Evolutionary conservation across 1,284 basidiomycete genomes (phyloP).

Genomic region (Moesziomyces globuligerus): DNA sequence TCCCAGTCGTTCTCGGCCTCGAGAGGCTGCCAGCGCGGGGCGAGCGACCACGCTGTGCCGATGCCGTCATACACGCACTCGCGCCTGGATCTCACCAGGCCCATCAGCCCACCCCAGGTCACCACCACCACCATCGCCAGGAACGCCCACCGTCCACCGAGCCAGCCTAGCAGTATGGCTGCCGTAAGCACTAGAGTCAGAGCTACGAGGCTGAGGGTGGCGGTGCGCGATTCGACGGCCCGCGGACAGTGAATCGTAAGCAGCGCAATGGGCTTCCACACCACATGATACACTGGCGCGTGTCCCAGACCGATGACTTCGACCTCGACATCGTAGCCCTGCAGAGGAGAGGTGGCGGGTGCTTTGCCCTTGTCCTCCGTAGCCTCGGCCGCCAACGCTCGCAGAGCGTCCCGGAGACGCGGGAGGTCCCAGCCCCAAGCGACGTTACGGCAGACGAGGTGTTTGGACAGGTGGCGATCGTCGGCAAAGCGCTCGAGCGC

Average conservation of each 20-base stretch:
- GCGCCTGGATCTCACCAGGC: slow-evolving; percentile 7
- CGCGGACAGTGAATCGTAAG: neutral
- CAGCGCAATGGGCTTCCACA: slow-evolving; percentile 23
- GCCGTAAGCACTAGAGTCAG: neutral
- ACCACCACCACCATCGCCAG: slow-evolving; percentile 92
- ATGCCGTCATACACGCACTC: slow-evolving; percentile 28
- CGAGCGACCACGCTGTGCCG: slow-evolving; percentile 30
- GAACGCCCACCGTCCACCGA: slow-evolving; percentile 79
- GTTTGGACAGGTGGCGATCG: slow-evolving; percentile 37
- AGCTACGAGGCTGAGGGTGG: slow-evolving; percentile 1
- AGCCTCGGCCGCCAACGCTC: neutral
- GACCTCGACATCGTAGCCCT: neutral
- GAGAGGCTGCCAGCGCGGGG: slow-evolving; percentile 17
- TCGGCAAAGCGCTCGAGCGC: slow-evolving; percentile 37
- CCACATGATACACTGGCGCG: slow-evolving; percentile 17
- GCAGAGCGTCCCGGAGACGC: neutral
- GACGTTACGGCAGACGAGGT: slow-evolving; percentile 6
- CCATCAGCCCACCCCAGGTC: slow-evolving; percentile 10
- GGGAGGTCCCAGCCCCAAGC: slow-evolving; percentile 38
- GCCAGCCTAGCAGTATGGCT: neutral
- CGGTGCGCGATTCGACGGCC: slow-evolving; percentile 4
- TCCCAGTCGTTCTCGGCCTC: slow-evolving; percentile 14
- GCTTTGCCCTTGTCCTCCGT: slow-evolving; percentile 5
- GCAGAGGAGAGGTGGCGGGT: too few relatives aligned
- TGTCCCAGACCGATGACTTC: slow-evolving; percentile 18